Conservation (phyloP, 306 rosid genomes). For the Fragaria vesca region DNA sequence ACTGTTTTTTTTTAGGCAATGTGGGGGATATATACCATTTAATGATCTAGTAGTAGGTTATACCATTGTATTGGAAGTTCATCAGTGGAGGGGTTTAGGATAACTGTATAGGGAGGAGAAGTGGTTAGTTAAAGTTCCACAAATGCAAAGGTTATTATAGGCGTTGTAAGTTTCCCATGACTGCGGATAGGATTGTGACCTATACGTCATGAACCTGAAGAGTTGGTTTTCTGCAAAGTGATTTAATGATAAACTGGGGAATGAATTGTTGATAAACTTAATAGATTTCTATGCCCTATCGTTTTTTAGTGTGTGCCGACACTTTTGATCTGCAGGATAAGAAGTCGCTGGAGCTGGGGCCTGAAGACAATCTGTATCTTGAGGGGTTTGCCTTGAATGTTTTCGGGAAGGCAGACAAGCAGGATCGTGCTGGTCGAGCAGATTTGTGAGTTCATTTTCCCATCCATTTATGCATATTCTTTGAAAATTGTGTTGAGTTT, state of each 20-base stretch:
- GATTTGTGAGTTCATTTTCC: constrained; percentile 59
- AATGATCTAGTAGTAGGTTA: neutral
- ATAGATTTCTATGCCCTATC: neutral
- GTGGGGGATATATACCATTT: neutral
- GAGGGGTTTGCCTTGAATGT: constrained; percentile 96
- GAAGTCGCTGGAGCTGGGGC: constrained; percentile 72
- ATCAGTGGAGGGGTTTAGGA: neutral
- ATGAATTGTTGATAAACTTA: neutral
- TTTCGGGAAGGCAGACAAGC: constrained; percentile 94
- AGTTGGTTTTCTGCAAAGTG: neutral
- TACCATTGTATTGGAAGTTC: neutral
- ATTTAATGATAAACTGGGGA: neutral
- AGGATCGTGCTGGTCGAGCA: constrained; percentile 92
- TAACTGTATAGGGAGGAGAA: neutral
- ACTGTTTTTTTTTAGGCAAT: neutral
- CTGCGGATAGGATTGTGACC: neutral
- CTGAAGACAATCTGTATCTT: constrained; percentile 81
- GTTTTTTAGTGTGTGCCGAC: neutral
- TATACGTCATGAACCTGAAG: neutral
- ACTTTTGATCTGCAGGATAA: constrained; percentile 64
- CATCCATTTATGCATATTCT: constrained; percentile 5
- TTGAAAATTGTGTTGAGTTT: neutral
- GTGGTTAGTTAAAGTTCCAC: neutral
- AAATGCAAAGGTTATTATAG: neutral
- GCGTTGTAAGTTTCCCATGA: neutral